Evolutionary conservation across 2,329 filamentous ascomycete genomes (phyloP), one percentile per base, ranked within the genome.

Genomic region (Arthrocladium fulminans): DNA sequence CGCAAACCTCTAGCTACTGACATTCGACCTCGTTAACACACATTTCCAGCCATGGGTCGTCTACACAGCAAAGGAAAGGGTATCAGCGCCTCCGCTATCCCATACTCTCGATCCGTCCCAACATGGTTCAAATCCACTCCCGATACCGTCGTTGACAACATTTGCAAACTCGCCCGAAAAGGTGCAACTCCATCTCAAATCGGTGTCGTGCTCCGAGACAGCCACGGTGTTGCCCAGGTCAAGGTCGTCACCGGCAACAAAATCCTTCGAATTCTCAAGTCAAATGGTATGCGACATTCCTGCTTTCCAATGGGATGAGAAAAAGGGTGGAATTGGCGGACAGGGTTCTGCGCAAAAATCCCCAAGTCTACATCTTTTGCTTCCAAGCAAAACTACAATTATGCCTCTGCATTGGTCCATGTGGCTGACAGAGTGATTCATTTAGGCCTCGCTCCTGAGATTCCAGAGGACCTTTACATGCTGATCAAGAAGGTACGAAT

Each of bases 41-140:
- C 52, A 57, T 51, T 55, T 53, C 52, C 57, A 59, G 59, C 58
- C 63, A 94, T 94, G 88, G 88, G 89, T 84, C 84, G 90, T 80
- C 84, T 97, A 84, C 94, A 98, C 84, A 86, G 80, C 81, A 95
- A 96, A 68, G 90, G 92, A 79, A 97, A 97, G 87, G 94, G 92
- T 75, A 98, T 98, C 76, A 88, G 88, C 62, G 75, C 87, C 76
- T 95, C 88, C 57, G 88, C 92, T 67, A 76, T 97, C 74, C 92
- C 94, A 69, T 98, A 97, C 84, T 95, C 88, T 62, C 90, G 92
- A 77, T 83, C 80, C 64, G 72, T 88, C 59, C 90, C 92, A 55
- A 80, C 89, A 63, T 98, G 92, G 92, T 79, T 97, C 74, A 98
- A 98, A 86, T 94, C 88, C 76, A 95, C 88, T 64, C 89, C 92